Conservation (phyloP, 2,329 filamentous ascomycete species). For the Fusarium newnesense region DNA sequence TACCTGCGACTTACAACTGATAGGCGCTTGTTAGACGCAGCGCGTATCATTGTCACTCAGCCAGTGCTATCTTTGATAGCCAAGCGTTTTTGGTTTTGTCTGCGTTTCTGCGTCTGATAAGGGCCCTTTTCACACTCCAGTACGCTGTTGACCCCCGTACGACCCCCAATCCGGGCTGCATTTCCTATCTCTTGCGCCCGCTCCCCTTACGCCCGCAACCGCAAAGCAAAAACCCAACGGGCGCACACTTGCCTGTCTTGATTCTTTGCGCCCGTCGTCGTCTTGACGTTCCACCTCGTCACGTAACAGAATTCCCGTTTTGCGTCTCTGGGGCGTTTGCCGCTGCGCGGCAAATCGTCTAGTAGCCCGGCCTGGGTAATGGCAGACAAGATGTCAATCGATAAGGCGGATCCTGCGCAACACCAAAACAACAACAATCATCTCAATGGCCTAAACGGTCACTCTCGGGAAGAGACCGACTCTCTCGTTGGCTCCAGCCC, state of each 20-base stretch:
- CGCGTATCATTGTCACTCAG: constrained; percentile 35
- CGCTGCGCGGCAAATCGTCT: constrained; percentile 51
- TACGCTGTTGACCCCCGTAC: constrained; percentile 41
- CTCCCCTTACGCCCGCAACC: constrained; percentile 51
- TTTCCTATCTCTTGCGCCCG: constrained; percentile 48
- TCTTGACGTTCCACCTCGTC: constrained; percentile 46
- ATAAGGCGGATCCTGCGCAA: constrained; percentile 57
- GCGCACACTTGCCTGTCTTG: constrained; percentile 46
- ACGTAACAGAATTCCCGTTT: constrained; percentile 51
- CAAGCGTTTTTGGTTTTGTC: constrained; percentile 25
- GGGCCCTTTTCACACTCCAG: constrained; percentile 17
- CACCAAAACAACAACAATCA: constrained; percentile 48
- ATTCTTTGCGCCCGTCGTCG: constrained; percentile 45
- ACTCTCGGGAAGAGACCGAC: constrained; percentile 65
- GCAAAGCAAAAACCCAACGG: constrained; percentile 51
- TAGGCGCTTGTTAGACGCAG: constrained; percentile 44
- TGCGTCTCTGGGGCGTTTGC: constrained; percentile 51
- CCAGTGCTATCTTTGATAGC: constrained; percentile 28
- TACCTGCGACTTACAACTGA: constrained; percentile 40
- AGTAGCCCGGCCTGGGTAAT: constrained; percentile 55
- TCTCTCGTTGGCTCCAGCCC: constrained; percentile 71
- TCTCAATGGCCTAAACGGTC: constrained; percentile 49
- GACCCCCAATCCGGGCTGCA: constrained; percentile 45
- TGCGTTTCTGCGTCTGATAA: constrained; percentile 27
- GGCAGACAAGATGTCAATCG: constrained; percentile 75